A percentile compares a stretch with the other conserved stretches of the same genome.
phyloP scores from a whole-genome alignment of 2,329 filamentous ascomycete species.

The Lecanoromycetidae sp. region DNA sequence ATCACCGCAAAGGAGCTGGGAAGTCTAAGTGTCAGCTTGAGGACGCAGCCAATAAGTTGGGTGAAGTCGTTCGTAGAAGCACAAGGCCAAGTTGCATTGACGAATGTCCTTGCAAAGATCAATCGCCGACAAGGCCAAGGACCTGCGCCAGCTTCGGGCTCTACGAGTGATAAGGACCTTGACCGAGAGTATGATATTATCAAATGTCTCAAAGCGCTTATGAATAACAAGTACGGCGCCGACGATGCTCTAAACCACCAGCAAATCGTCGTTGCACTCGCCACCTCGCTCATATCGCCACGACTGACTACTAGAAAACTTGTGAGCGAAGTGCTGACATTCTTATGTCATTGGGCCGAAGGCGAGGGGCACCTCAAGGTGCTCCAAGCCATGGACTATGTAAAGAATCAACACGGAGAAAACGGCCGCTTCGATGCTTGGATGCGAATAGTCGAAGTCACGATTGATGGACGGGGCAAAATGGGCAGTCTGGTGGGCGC shows the following conservation, averaged over 20 bases:
- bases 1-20: constrained; percentile 85
- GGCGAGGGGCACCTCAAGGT: constrained; percentile 87
- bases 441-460: constrained; percentile 98
- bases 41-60: constrained; percentile 93
- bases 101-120: constrained; percentile 84
- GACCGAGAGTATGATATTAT: constrained; percentile 94
- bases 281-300: constrained; percentile 74
- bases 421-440: constrained; percentile 94
- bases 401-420: constrained; percentile 78
- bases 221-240: constrained; percentile 99
- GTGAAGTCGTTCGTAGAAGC: constrained; percentile 94
- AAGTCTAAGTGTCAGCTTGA: constrained; percentile 83
- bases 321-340: constrained; percentile 91
- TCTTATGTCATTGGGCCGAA: constrained; percentile 86
- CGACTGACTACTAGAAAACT: constrained; percentile 85
- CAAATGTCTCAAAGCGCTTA: constrained; percentile 91
- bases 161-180: constrained; percentile 60
- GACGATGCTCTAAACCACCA: constrained; percentile 88
- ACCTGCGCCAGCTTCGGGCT: constrained; percentile 49
- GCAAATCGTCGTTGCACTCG: constrained; percentile 77
- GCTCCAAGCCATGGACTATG: constrained; percentile 79
- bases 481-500: constrained; percentile 97
- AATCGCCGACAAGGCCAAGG: constrained; percentile 74
- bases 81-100: constrained; percentile 90
- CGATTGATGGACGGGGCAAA: constrained; percentile 90